Percentiles rank a stretch among this genome's conserved stretches.
Evolutionary conservation across 1,284 basidiomycete genomes (phyloP).

Genomic region (Leccinum fuscescens): DNA sequence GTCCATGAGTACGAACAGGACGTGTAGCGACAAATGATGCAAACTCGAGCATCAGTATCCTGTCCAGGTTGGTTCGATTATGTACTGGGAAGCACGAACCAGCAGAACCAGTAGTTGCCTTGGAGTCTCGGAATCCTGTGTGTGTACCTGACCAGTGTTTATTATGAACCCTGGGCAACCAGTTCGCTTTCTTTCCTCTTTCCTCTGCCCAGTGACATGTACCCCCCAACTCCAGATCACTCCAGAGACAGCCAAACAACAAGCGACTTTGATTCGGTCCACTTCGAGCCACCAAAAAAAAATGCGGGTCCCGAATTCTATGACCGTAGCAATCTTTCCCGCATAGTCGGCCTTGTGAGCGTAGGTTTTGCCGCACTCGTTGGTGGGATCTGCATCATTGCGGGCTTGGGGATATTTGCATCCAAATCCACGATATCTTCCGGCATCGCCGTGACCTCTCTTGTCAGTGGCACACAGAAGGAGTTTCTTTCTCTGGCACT

Average conservation of each 20-base stretch:
- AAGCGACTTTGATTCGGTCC: constrained; percentile 23
- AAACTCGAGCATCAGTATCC: too few species aligned
- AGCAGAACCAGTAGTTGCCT: too few species aligned
- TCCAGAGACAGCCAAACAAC: constrained; percentile 14
- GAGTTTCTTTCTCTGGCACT: constrained; percentile 22
- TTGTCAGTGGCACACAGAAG: constrained; percentile 19
- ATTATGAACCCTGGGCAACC: too few species aligned
- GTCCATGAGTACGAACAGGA: too few species aligned
- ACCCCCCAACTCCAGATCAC: neutral
- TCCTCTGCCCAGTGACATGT: neutral
- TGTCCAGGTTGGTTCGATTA: too few species aligned
- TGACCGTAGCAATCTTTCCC: neutral
- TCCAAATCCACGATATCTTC: constrained; percentile 19
- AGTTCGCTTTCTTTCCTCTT: too few species aligned
- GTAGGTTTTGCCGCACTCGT: neutral
- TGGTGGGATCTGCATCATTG: constrained; percentile 1
- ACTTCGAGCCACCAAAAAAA: constrained; percentile 12
- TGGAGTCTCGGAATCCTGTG: too few species aligned
- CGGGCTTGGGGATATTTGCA: constrained; percentile 23
- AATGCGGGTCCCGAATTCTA: neutral
- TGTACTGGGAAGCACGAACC: too few species aligned
- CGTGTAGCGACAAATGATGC: too few species aligned
- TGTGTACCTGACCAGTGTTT: too few species aligned
- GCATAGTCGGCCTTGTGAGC: neutral
- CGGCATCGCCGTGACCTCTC: constrained; percentile 23